Evolutionary conservation across 1,284 basidiomycete species (phyloP), one percentile per base, ranked within the genome.

Genomic region (Cryptococcus wingfieldii): DNA sequence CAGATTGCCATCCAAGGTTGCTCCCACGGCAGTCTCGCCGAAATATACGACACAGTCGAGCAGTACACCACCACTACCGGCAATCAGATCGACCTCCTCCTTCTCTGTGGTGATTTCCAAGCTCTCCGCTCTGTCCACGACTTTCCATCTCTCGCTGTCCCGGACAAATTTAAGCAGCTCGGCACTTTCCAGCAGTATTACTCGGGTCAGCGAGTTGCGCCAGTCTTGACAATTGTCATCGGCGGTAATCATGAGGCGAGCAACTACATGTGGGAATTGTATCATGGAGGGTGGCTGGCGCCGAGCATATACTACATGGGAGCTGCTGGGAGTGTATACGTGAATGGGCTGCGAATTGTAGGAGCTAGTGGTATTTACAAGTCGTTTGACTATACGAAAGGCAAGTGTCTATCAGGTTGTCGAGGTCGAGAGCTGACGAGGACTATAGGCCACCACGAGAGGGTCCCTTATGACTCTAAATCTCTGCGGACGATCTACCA

Each of bases 161-260:
- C 95, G 0, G 80, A 83, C 55, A 98, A 98, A 76, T 98, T 93
- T 78, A 86, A 85, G 56, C 78, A 82, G 25, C 79, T 98, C 25
- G 90, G 91, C 23, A 85, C 86, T 50, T 97, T 97, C 72, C 80
- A 89, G 77, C 85, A 88, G 84, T 92, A 98, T 74, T 98, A 98
- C 72, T 86, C 85, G 0, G 91, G 92, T 2, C 80, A 87, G 66
- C 86, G 82, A 64, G 78, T 71, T 7, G 95, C 95, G 0, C 93
- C 94, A 0, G 76, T 96, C 6, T 78, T 97, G 67, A 99, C 96
- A 0, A 80, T 99, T 34, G 86, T 98, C 51, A 96, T 98, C 67
- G 96, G 96, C 19, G 96, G 96, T 5, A 98, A 99, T 71, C 95
- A 99, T 72, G 95, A 98, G 77, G 92, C 92, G 4, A 94, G 90